Conservation (phyloP, 2,329 filamentous ascomycete species). For the Thielaviopsis cerberus region DNA sequence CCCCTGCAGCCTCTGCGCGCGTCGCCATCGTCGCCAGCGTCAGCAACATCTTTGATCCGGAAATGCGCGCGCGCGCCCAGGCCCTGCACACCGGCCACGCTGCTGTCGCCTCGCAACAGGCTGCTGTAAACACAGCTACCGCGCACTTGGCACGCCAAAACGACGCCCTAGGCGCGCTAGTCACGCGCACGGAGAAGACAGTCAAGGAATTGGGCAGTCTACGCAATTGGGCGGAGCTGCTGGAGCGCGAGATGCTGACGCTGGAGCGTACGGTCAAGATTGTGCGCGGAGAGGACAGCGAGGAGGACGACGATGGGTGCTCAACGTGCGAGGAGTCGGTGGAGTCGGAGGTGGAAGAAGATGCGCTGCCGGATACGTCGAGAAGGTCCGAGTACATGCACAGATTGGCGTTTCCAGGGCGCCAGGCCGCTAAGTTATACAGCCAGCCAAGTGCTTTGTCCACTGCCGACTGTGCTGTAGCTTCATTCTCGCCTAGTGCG, state of each 20-base stretch:
- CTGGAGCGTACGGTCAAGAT: slow-evolving; percentile 46
- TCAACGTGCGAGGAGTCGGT: background rate
- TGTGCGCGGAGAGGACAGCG: slow-evolving; percentile 6
- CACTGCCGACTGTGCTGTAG: background rate
- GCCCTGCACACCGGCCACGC: slow-evolving; percentile 51
- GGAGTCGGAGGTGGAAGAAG: background rate
- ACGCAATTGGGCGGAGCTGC: slow-evolving; percentile 74
- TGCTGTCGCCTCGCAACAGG: slow-evolving; percentile 48
- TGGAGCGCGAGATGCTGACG: slow-evolving; percentile 48
- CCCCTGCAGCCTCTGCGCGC: slow-evolving; percentile 40
- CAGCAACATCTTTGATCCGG: slow-evolving; percentile 49
- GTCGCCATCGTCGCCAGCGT: slow-evolving; percentile 42
- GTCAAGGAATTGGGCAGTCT: slow-evolving; percentile 66
- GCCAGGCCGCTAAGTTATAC: background rate
- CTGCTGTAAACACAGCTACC: slow-evolving; percentile 42
- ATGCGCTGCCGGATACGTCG: background rate
- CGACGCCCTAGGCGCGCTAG: slow-evolving; percentile 45
- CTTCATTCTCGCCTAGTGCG: background rate
- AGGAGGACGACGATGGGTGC: slow-evolving; percentile 10
- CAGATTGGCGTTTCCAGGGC: background rate
- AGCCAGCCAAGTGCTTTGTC: background rate
- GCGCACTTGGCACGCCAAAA: slow-evolving; percentile 43
- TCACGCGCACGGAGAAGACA: slow-evolving; percentile 40
- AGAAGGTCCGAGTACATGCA: background rate
- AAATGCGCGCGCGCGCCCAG: slow-evolving; percentile 47